Evolutionary conservation across 2,329 filamentous ascomycete genomes (phyloP).

Genomic region (Paraphoma chrysanthemicola): DNA sequence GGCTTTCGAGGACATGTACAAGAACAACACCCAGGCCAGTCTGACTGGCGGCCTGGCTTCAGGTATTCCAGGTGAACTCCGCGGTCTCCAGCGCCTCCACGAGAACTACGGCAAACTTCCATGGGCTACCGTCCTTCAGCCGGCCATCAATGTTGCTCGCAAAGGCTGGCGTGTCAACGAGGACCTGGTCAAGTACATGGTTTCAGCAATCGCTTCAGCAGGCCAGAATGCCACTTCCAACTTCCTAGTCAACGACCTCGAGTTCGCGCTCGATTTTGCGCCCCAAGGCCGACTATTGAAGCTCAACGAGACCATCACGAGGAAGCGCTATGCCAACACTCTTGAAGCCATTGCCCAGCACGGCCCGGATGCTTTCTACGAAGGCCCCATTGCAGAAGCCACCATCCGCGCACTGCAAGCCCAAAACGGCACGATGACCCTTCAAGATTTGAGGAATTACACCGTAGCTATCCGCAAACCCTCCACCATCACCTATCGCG

Average conservation of each 20-base stretch:
- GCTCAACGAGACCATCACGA: constrained; percentile 78
- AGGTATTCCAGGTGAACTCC: constrained; percentile 76
- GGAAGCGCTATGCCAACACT: constrained; percentile 80
- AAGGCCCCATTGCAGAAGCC: constrained; percentile 73
- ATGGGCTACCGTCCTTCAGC: constrained; percentile 71
- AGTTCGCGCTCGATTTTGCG: constrained; percentile 88
- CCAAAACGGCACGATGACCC: constrained; percentile 82
- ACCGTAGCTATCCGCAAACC: constrained; percentile 69
- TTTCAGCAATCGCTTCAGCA: constrained; percentile 50
- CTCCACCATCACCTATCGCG: constrained; percentile 63
- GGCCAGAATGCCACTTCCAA: constrained; percentile 52
- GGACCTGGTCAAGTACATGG: constrained; percentile 79
- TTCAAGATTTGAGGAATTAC: constrained; percentile 80
- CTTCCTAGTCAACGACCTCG: constrained; percentile 76
- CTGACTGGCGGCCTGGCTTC: constrained; percentile 73
- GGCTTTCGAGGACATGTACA: constrained; percentile 84
- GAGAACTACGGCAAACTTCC: constrained; percentile 66
- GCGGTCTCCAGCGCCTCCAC: constrained; percentile 81
- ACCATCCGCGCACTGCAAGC: constrained; percentile 73
- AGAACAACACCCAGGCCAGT: constrained; percentile 70
- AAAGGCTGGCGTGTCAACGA: constrained; percentile 67
- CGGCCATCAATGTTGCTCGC: constrained; percentile 74
- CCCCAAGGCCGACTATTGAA: constrained; percentile 76
- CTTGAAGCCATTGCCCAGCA: constrained; percentile 77
- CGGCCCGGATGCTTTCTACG: constrained; percentile 78